Evolutionary conservation across 768 basidiomycete genomes (phyloP).

Genomic region (Cystofilobasidium macerans): DNA sequence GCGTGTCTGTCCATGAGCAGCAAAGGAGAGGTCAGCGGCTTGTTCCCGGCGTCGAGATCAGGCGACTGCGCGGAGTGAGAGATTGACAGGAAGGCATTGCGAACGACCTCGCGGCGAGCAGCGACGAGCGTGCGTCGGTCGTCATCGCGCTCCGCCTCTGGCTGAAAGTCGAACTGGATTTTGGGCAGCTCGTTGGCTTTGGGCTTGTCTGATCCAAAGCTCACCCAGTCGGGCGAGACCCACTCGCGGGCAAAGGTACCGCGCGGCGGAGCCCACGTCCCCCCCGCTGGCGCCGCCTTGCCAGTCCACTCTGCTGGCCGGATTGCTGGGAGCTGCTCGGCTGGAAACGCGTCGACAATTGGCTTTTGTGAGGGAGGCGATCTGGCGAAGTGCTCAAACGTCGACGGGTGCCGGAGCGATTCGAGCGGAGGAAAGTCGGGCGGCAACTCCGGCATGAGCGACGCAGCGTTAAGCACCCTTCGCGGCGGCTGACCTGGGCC

Average conservation of each 20-base stretch:
- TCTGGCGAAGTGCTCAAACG: not conserved
- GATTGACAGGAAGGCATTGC: slow-evolving; percentile 29
- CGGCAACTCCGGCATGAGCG: not conserved
- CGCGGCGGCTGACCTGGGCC: not conserved
- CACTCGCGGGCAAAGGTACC: slow-evolving; percentile 16
- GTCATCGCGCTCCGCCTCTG: slow-evolving; percentile 12
- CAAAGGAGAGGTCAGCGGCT: too few relatives aligned
- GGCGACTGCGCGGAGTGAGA: too few relatives aligned
- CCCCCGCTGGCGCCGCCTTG: not conserved
- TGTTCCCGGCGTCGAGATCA: too few relatives aligned
- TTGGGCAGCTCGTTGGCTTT: not conserved
- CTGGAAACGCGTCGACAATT: not conserved
- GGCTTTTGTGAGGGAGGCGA: not conserved
- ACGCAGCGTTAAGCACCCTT: slow-evolving; percentile 7
- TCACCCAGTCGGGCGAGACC: not conserved
- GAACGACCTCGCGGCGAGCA: slow-evolving; percentile 28
- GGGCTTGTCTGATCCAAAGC: not conserved
- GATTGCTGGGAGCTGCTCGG: not conserved
- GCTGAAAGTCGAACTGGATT: slow-evolving; percentile 12
- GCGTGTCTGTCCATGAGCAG: slow-evolving; percentile 11
- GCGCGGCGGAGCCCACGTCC: slow-evolving; percentile 15
- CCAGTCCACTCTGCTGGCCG: not conserved
- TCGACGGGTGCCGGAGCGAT: not conserved
- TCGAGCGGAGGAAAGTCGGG: slow-evolving; percentile 6
- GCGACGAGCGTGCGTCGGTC: slow-evolving; percentile 11